Percentiles rank a stretch among this genome's conserved stretches.
These are phyloP conservation scores for Starmerella floricola DNA, from an alignment of 805 yeast genomes.

Conservation along the genomic window DNA sequence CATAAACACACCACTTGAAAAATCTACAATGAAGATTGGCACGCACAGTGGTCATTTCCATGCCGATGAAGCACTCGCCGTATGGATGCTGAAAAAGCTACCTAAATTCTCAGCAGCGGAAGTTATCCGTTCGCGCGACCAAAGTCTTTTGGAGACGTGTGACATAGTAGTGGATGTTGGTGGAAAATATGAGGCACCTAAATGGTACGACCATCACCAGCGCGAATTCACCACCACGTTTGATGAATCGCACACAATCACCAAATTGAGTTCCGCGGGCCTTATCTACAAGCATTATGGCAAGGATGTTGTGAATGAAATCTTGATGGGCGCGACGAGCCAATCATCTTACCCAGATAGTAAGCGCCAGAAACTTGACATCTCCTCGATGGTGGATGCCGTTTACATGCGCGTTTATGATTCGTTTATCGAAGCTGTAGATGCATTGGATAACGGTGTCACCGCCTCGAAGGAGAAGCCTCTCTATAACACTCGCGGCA, in stretches of 20 bases:
- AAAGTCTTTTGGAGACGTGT: conserved; percentile 67
- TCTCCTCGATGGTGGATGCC: conserved; percentile 41
- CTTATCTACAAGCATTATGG: conserved; percentile 61
- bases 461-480: conserved; percentile 45
- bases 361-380: conserved; percentile 28
- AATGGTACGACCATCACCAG: conserved; percentile 93
- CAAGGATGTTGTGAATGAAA: conserved; percentile 33
- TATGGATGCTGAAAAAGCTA: conserved; percentile 61
- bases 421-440: conserved; percentile 81
- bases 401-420: conserved; percentile 68
- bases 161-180: conserved; percentile 93
- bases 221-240: conserved; percentile 76
- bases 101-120: conserved; percentile 57
- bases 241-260: conserved; percentile 40
- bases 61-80: conserved; percentile 94
- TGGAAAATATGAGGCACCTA: conserved; percentile 75
- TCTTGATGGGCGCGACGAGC: conserved; percentile 17
- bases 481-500: conserved; percentile 57
- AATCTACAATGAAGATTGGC: conserved; percentile 50
- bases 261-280: conserved; percentile 90
- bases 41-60: conserved; percentile 78
- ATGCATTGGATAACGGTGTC: conserved; percentile 90
- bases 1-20: no score
- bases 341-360: no score
- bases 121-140: conserved; percentile 73